Base-by-base conservation (phyloP, 116 monocot species). In the Papilionanthe hybrid region DNA sequence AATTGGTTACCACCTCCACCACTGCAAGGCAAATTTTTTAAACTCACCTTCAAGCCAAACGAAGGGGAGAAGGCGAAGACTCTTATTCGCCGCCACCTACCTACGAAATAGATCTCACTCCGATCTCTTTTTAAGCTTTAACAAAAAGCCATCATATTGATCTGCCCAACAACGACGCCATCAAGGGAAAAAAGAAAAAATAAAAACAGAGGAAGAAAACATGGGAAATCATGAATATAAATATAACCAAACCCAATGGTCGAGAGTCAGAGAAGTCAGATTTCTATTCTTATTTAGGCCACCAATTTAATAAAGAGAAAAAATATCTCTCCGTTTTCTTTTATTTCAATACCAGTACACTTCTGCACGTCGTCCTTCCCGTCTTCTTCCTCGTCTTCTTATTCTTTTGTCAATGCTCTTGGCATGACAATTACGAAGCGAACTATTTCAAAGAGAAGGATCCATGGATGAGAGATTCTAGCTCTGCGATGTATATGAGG, bases 181-280 rank as follows among this genome's bases (percentile, higher is more conserved):
- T 71, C 0, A 73, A 73, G 5, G 45, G 45, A 28, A 49, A 49
- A 9, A 49, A 11, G 12, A 10, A 11, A 43, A 72, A 18, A 32
- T 32, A 32, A 32, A 32, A 32, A 32, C 19, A 43, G 0, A 53
- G 15, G 43, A 43, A 27, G 4, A 42, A 72, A 69, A 69, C 69
- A 69, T 27, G 69, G 69, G 69, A 69, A 72, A 42, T 10, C 72
- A 43, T 72, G 20, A 72, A 72, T 30, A 18, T 47, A 27, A 69
- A 25, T 22, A 4, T 48, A 10, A 75, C 47, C 75, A 48, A 75
- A 75, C 6, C 43, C 45, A 8, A 5, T 27, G 9, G 25, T 47
- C 25, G 47, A 25, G 9, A 22, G 10, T 48, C 22, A 75, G 75
- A 75, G 22, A 75, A 75, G 20, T 20, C n/a, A 48, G 47, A 23